A percentile compares a stretch with the other conserved stretches of the same genome.
Conservation (phyloP, 169 alveolate species). For the Cryptosporidium viatorum region DNA sequence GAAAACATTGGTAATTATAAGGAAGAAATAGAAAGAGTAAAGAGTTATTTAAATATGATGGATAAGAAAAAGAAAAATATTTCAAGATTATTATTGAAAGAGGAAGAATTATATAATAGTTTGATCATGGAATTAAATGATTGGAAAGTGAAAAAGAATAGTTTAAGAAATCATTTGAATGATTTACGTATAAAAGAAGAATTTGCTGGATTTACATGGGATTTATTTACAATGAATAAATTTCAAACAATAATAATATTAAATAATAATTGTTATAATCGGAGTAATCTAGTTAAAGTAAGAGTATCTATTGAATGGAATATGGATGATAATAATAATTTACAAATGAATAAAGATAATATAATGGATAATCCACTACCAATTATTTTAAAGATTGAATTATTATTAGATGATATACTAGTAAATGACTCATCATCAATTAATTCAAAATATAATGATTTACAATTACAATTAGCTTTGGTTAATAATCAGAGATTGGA, state of each 20-base stretch:
- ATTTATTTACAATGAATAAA: constrained; percentile 47
- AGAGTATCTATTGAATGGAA: constrained; percentile 67
- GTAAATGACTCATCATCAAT: neutral
- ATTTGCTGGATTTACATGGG: constrained; percentile 74
- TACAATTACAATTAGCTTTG: constrained; percentile 7
- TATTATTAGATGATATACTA: neutral
- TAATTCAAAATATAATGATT: neutral
- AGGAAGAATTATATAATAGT: constrained; percentile 50
- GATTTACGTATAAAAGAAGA: constrained; percentile 47
- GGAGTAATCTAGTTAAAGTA: constrained; percentile 3
- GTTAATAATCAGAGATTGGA: constrained; percentile 12
- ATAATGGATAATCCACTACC: neutral
- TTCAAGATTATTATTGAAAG: constrained; percentile 11
- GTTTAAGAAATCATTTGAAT: constrained; percentile 10
- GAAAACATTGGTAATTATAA: constrained; percentile 46
- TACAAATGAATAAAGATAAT: neutral
- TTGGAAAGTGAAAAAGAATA: constrained; percentile 51
- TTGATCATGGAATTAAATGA: constrained; percentile 16
- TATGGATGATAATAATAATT: neutral
- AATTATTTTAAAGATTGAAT: neutral
- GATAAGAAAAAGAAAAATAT: constrained; percentile 28
- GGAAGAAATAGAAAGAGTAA: constrained; percentile 42
- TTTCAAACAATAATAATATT: constrained; percentile 43
- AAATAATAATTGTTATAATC: constrained; percentile 19
- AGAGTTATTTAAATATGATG: constrained; percentile 41